Evolutionary conservation across 140 eudicot species (phyloP), one percentile per base, ranked within the genome.

Genomic region (Oenanthe javanica): DNA sequence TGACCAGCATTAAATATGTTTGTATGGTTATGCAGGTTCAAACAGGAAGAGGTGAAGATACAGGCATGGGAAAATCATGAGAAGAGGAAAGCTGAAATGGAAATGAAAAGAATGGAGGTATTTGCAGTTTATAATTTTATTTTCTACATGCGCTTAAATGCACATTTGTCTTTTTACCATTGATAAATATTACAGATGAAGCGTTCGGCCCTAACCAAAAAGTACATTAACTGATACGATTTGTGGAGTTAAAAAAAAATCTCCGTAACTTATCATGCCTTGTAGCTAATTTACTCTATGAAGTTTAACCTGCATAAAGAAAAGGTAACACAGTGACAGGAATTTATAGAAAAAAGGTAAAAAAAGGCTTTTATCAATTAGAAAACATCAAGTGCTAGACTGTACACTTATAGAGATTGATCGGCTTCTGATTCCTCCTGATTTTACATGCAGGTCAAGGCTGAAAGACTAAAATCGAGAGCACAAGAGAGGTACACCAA

Each of bases 1-100:
- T 13, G 55, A 51, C 18, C 55, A 12, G 18, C 55, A 51, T 18
- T 51, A 15, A 51, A 51, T 51, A n/a, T 80, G 13, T 51, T 27
- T 27, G 81, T 75, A 45, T 38, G 73, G 23, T 57, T 57, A 19
- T 77, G 9, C 82, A 93, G 98, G 90, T 93, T 72, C 59, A 93
- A 89, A 83, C 90, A 90, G 3, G 98, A 93, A 89, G 98, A 93
- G 76, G 93, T 91, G 90, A 93, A 88, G 88, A 93, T 93, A 77
- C 91, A 91, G 78, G 98, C 97, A 9, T 93, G 98, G 98, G 98
- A 91, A 84, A 91, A 91, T 86, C 97, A 91, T 77, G 89, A 93
- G 89, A 93, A 88, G 81, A 87, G 96, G 84, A 93, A 89, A 88
- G 98, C 98, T 47, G 98, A 93, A 80, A 91, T 93, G 96, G 93